Evolutionary conservation across 106 monocot genomes (phyloP), one percentile per base, ranked within the genome.

Genomic region (Dactylorhiza incarnata): DNA sequence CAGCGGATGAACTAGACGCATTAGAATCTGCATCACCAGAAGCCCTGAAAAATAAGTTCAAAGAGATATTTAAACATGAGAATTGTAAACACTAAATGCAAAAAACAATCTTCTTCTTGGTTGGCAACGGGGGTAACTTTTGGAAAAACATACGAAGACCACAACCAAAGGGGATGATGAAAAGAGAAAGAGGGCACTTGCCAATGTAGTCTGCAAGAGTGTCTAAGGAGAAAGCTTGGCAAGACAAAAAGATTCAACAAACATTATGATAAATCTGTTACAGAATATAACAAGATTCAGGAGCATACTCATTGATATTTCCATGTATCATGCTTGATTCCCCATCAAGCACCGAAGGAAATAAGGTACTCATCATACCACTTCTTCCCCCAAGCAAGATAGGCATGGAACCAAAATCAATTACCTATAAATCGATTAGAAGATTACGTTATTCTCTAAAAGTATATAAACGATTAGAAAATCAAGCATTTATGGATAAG

Each of bases 1-100:
- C 87, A 55, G 77, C 74, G 44, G 80, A 86, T 61, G 81, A 76
- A 61, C 56, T 85, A 68, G 86, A 87, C 68, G 70, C 54, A 78
- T 87, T 86, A 80, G 68, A 73, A 80, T 85, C 81, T 45, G 80
- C 65, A 9, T 13, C 49, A 81, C n/a, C 82, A 70, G 71, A 20
- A 83, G 3, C 23, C 58, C 95, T 95, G 81, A 29, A 81, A 75
- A 17, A 49, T 82, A 13, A 82, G 26, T 79, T 74, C 29, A 75
- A 77, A 63, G 23, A 45, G 26, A 24, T 7, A 45, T 0, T 19
- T 45, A 29, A 46, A 61, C 55, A 37, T 59, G 63, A 23, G 44
- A 15, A 72, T 45, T 72, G 72, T 19, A 72, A 49, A 10, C 8
- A 49, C 23, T 44, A 69, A 44, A 69, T 69, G 14, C 24, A 66